Base-by-base conservation (phyloP, 495 filamentous ascomycete species). In the Daldinia bambusicola region DNA sequence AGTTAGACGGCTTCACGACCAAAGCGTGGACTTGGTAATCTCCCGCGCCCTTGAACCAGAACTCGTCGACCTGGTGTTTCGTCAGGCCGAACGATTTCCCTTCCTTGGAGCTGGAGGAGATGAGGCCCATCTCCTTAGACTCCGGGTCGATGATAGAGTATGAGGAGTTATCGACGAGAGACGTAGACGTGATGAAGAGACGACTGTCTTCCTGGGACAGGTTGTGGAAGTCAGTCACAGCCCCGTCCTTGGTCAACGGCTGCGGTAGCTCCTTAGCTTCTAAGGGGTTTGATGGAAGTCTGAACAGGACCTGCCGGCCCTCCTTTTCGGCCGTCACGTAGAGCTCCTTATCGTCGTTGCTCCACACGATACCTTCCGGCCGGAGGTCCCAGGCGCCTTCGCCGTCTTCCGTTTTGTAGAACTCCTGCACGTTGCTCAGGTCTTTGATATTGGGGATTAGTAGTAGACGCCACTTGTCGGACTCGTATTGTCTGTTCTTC, bases 401-500 rank as follows among this genome's bases (percentile, higher is more conserved):
- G 0, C 88, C 89, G 72, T 92, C 87, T 1, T 83, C 61, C 0
- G 88, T 89, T 52, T 83, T 78, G 76, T 89, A 90, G 41, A 90
- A 86, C 64, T 92, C 89, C 40, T 88, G 82, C 66, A 87, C 85
- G 73, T 83, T 86, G 81, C 83, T 84, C 6, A 88, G 82, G 70
- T 91, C 87, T 6, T 79, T 79, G 53, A 93, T 77, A 75, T 89
- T 82, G 1, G 83, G 82, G 6, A 89, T 65, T 13, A 97, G 80
- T 58, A 98, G 78, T 4, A 97, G 84, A 4, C 92, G 84, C 53
- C 94, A 91, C 78, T 93, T 92, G 81, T 98, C 95, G 9, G 90
- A 90, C 80, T 98, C 95, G 75, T 98, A 97, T 22, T 93, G 93
- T 70, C 91, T 88, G 66, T 88, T 82, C 26, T 85, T 83, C 92